These are phyloP conservation scores for Papiliotrema terrestris DNA, from an alignment of 1,284 basidiomycete species.

Conservation along the genomic window DNA sequence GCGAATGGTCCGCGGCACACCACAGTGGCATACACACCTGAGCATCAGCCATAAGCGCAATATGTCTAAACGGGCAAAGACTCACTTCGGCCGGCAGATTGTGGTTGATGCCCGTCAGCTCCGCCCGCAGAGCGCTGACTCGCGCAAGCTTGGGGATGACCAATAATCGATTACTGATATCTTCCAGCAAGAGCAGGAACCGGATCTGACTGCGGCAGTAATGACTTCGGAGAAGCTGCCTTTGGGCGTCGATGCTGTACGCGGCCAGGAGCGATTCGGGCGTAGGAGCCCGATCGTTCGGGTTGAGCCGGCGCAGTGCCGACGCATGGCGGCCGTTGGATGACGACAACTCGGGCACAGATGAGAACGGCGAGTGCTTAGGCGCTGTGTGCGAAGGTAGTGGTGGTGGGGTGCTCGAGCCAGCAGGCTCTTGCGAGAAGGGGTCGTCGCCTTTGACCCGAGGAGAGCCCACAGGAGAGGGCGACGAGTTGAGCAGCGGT, in stretches of 20 bases:
- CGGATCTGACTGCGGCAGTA: conserved; percentile 91
- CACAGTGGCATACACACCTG: conserved; percentile 84
- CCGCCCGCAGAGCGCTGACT: conserved; percentile 90
- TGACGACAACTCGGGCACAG: conserved; percentile 54
- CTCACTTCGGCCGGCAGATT: conserved; percentile 86
- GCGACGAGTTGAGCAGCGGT: not conserved
- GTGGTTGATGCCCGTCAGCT: conserved; percentile 93
- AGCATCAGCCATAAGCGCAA: not conserved
- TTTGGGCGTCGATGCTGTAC: conserved; percentile 66
- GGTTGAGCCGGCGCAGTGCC: conserved; percentile 11
- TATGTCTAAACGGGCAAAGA: not conserved
- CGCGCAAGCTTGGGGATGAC: conserved; percentile 91
- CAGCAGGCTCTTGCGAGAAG: conserved; percentile 28
- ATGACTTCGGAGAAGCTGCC: conserved; percentile 74
- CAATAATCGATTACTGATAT: conserved; percentile 86
- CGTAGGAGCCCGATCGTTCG: conserved; percentile 49
- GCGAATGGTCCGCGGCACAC: conserved; percentile 64
- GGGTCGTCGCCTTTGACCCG: conserved; percentile 32
- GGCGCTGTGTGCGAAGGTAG: conserved; percentile 27
- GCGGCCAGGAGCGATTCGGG: conserved; percentile 51
- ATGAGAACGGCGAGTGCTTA: conserved; percentile 55
- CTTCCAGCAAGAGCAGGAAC: conserved; percentile 84
- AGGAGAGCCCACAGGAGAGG: not conserved
- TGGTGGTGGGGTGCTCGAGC: not conserved
- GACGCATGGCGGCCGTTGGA: conserved; percentile 2